These are phyloP conservation scores for Silene uniflora DNA, from an alignment of 148 eudicot genomes.

Conservation along the genomic window DNA sequence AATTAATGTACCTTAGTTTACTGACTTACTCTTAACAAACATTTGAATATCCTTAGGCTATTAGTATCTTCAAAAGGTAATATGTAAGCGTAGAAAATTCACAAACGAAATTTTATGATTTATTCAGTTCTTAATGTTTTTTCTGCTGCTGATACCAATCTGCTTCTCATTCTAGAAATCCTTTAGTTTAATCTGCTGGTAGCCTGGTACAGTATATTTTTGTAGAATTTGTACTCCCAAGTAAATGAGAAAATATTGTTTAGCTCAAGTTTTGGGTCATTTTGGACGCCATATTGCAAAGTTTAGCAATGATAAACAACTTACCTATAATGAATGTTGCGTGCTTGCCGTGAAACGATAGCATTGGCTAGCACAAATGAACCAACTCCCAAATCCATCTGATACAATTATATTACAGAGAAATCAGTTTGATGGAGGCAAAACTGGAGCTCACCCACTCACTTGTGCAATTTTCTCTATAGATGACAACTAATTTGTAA, in stretches of 20 bases:
- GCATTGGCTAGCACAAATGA: constrained; percentile 88
- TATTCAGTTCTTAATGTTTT: background rate
- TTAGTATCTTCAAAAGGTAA: background rate
- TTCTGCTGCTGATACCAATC: background rate
- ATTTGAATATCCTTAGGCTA: background rate
- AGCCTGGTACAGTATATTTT: background rate
- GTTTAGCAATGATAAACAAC: constrained; percentile 21
- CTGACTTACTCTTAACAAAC: background rate
- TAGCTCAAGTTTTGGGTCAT: background rate
- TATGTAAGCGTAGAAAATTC: background rate
- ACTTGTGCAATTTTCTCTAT: constrained; percentile 3
- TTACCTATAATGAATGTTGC: constrained; percentile 61
- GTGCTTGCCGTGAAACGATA: constrained; percentile 93
- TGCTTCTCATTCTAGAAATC: background rate
- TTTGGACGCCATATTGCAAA: background rate
- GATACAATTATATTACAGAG: constrained; percentile 18
- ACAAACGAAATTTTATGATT: background rate
- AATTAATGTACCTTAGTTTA: background rate
- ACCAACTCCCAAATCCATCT: constrained; percentile 99
- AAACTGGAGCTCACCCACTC: background rate
- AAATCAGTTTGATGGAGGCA: background rate
- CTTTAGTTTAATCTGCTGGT: no score
- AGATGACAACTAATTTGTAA: background rate
- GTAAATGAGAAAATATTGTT: background rate
- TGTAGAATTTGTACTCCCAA: background rate